These are phyloP conservation scores for Alternaria burnsii DNA, from an alignment of 2,329 filamentous ascomycete species.

Conservation along the genomic window DNA sequence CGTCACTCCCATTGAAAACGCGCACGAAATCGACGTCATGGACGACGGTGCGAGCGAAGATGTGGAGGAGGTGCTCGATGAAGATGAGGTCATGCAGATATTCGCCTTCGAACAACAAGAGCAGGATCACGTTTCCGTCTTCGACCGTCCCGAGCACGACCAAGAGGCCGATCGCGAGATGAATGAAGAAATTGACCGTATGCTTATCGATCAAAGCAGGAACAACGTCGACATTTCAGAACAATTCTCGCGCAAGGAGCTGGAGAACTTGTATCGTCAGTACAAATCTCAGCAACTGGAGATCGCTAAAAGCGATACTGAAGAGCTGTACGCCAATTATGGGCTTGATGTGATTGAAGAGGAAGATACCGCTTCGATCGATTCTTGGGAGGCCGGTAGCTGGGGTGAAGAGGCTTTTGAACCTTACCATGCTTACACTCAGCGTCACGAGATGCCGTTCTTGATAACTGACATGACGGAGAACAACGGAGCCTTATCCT, in stretches of 20 bases:
- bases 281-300: slow-evolving; percentile 9
- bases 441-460: not conserved
- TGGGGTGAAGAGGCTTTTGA: not conserved
- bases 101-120: not conserved
- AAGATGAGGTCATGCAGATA: not conserved
- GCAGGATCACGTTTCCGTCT: not conserved
- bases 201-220: not conserved
- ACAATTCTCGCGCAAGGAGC: slow-evolving; percentile 1
- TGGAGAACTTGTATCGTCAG: not conserved
- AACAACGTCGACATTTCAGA: not conserved
- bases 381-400: not conserved
- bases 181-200: not conserved
- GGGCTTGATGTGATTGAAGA: not conserved
- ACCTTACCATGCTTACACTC: not conserved
- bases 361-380: not conserved
- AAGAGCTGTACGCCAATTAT: not conserved
- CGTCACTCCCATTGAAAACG: slow-evolving; percentile 7
- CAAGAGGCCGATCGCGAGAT: not conserved
- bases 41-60: not conserved
- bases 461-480: not conserved
- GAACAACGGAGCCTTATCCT: not conserved
- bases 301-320: not conserved
- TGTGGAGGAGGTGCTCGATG: not conserved
- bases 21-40: slow-evolving; percentile 1
- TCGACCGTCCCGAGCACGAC: not conserved